These are phyloP conservation scores for Cucumis cinereus DNA, from an alignment of 306 rosid genomes.

Conservation along the genomic window DNA sequence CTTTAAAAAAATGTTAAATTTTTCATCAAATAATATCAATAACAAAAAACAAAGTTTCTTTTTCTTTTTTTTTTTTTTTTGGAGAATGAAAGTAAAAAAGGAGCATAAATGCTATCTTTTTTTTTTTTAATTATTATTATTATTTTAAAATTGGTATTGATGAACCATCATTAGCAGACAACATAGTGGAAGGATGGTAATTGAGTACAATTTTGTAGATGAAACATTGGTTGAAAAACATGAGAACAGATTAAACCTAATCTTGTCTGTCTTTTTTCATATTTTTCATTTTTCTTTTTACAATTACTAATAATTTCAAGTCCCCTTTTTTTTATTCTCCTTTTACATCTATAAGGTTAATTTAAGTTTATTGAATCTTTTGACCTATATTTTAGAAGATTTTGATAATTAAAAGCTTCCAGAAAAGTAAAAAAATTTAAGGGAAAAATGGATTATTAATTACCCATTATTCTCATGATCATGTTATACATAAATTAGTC, in stretches of 20 bases:
- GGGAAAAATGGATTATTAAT: too few species aligned
- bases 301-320: background rate
- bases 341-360: background rate
- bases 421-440: background rate
- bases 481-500: too few species aligned
- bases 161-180: constrained; percentile 7
- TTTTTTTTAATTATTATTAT: too few species aligned
- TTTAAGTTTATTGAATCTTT: background rate
- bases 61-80: background rate
- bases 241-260: background rate
- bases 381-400: background rate
- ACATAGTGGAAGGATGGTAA: background rate
- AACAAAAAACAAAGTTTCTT: too few species aligned
- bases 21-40: too few species aligned
- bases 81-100: background rate
- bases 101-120: background rate
- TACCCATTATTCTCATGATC: too few species aligned
- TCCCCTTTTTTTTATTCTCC: background rate
- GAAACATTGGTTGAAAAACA: constrained; percentile 1
- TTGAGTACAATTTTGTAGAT: constrained; percentile 5
- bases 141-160: background rate
- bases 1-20: too few species aligned
- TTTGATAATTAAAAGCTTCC: constrained; percentile 4
- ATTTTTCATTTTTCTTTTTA: background rate
- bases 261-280: background rate